A percentile compares a stretch with the other conserved stretches of the same genome.
phyloP scores from a whole-genome alignment of 257 asterid species.

The Solanum appendiculatum region DNA sequence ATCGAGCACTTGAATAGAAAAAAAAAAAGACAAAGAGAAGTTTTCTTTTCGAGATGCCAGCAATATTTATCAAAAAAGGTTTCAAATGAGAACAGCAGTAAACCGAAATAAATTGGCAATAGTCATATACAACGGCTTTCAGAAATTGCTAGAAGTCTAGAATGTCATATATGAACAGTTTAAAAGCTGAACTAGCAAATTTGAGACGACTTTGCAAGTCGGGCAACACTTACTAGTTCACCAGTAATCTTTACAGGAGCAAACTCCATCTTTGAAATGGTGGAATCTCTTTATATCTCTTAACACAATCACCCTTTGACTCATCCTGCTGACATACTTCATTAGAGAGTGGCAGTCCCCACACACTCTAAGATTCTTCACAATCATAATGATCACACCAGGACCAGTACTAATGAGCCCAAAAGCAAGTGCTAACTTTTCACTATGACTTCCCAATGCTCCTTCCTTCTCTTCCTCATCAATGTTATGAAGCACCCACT shows the following conservation, averaged over 20 bases:
- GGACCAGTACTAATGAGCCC: constrained; percentile 23
- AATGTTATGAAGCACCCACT: constrained; percentile 34
- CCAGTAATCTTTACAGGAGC: constrained; percentile 39
- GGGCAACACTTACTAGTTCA: constrained; percentile 6
- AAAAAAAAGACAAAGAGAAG: background rate
- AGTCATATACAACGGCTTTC: background rate
- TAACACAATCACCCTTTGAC: constrained; percentile 22
- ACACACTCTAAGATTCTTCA: constrained; percentile 32
- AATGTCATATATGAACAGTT: background rate
- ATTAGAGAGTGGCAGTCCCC: constrained; percentile 36
- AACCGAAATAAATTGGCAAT: background rate
- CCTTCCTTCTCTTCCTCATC: constrained; percentile 41
- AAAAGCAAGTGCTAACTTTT: constrained; percentile 36
- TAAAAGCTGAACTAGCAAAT: background rate
- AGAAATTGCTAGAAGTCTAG: background rate
- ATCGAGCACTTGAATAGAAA: background rate
- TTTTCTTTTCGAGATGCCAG: background rate
- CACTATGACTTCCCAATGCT: constrained; percentile 29
- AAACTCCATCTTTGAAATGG: constrained; percentile 28
- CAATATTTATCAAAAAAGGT: background rate
- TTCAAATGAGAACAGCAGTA: background rate
- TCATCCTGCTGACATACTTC: constrained; percentile 20
- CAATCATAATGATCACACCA: constrained; percentile 15
- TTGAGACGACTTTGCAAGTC: background rate
- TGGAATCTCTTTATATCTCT: constrained; percentile 39